These are phyloP conservation scores for Russula lepida DNA, from an alignment of 768 basidiomycete species.

Conservation along the genomic window DNA sequence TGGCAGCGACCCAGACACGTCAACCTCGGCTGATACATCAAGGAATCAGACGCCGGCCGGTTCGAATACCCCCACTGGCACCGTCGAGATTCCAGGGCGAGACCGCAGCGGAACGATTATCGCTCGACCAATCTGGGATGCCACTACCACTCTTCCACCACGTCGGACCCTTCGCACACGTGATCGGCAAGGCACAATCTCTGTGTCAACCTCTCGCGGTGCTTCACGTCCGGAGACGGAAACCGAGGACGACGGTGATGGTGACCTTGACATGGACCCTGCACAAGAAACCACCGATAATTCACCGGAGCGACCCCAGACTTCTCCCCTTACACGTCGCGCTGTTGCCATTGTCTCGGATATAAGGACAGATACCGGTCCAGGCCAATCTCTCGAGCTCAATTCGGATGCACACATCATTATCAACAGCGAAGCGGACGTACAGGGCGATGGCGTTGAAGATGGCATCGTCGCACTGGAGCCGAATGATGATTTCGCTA, in stretches of 20 bases:
- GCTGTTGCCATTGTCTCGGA: slow-evolving; percentile 44
- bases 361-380: slow-evolving; percentile 23
- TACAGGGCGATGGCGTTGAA: slow-evolving; percentile 48
- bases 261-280: slow-evolving; percentile 42
- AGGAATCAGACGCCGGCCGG: slow-evolving; percentile 50
- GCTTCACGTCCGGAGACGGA: slow-evolving; percentile 65
- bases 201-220: slow-evolving; percentile 26
- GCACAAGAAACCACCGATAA: slow-evolving; percentile 24
- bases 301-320: slow-evolving; percentile 21
- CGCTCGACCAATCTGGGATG: slow-evolving; percentile 55
- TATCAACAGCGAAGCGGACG: slow-evolving; percentile 40
- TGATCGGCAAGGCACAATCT: slow-evolving; percentile 20
- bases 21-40: slow-evolving; percentile 55
- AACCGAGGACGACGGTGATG: slow-evolving; percentile 71
- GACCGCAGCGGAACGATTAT: slow-evolving; percentile 73
- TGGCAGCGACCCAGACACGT: slow-evolving; percentile 51
- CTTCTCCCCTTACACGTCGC: slow-evolving; percentile 32
- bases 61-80: slow-evolving; percentile 50
- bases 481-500: slow-evolving; percentile 80
- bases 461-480: slow-evolving; percentile 72
- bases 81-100: slow-evolving; percentile 51
- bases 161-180: slow-evolving; percentile 27
- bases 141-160: slow-evolving; percentile 20
- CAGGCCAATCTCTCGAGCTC: slow-evolving; percentile 33
- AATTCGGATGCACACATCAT: slow-evolving; percentile 45